These are phyloP conservation scores for Kuraishia cidri DNA, from an alignment of 805 yeast genomes.

Conservation along the genomic window DNA sequence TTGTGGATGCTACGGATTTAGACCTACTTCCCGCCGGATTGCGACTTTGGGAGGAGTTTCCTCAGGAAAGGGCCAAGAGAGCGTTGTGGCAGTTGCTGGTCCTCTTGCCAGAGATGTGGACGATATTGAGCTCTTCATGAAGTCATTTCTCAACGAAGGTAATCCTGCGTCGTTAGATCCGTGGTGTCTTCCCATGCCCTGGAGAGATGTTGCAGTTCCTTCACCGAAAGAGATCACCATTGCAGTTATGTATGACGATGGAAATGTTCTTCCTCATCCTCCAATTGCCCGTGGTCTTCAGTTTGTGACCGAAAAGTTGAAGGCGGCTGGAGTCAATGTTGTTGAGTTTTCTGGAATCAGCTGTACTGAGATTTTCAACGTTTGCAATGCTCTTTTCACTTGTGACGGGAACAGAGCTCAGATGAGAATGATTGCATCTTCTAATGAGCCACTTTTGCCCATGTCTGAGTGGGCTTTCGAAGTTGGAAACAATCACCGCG, in stretches of 20 bases:
- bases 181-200: conserved; percentile 28
- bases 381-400: conserved; percentile 42
- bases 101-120: conserved; percentile 59
- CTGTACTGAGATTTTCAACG: conserved; percentile 40
- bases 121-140: conserved; percentile 65
- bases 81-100: conserved; percentile 57
- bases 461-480: conserved; percentile 61
- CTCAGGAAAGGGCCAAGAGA: conserved; percentile 54
- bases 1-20: conserved; percentile 51
- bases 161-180: conserved; percentile 49
- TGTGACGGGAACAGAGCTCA: conserved; percentile 63
- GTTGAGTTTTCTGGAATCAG: conserved; percentile 43
- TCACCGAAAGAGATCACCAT: conserved; percentile 31
- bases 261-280: conserved; percentile 47
- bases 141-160: conserved; percentile 37
- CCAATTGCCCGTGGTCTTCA: conserved; percentile 42
- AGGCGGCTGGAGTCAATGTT: conserved; percentile 43
- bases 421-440: conserved; percentile 36
- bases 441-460: conserved; percentile 64
- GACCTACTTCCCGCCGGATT: conserved; percentile 52
- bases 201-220: conserved; percentile 17
- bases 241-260: conserved; percentile 46
- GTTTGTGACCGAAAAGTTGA: conserved; percentile 38
- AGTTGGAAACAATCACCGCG: conserved; percentile 39
- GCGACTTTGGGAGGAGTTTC: conserved; percentile 38